Evolutionary conservation across 345 rosid genomes (phyloP).

Genomic region (Pseudoturritis turrita): DNA sequence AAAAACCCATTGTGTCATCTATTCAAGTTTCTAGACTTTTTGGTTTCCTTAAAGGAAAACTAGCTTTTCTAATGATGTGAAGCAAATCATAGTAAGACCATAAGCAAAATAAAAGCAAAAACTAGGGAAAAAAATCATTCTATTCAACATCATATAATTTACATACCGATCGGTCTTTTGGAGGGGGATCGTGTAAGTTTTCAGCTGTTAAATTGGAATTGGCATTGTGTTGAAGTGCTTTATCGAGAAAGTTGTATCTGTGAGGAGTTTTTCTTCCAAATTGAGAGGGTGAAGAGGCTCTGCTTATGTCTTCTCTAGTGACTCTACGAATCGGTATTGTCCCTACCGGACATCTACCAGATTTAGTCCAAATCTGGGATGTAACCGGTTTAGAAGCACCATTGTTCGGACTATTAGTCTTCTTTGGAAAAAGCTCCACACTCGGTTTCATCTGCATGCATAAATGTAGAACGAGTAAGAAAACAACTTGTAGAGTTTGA

Average conservation of each 20-base stretch:
- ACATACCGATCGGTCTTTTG: slow-evolving; percentile 36
- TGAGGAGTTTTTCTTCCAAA: slow-evolving; percentile 33
- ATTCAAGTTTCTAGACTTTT: background rate
- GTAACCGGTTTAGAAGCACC: slow-evolving; percentile 13
- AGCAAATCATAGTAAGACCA: background rate
- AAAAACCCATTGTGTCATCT: background rate
- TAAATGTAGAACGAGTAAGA: background rate
- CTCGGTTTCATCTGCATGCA: slow-evolving; percentile 44
- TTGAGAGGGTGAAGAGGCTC: slow-evolving; percentile 28
- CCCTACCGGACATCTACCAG: slow-evolving; percentile 43
- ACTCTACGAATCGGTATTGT: slow-evolving; percentile 50
- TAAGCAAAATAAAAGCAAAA: background rate
- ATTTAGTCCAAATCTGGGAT: slow-evolving; percentile 43
- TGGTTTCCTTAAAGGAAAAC: background rate
- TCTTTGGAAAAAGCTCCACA: background rate
- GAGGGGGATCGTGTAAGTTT: background rate
- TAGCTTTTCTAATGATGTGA: background rate
- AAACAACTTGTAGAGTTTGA: background rate
- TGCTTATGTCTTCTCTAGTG: slow-evolving; percentile 32
- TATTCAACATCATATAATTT: background rate
- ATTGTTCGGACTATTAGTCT: background rate
- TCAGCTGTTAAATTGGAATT: background rate
- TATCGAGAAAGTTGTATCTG: background rate
- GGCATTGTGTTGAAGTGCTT: background rate
- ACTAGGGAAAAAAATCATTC: background rate